phyloP scores from a whole-genome alignment of 2,329 filamentous ascomycete species.

The Microsporum audouinii region DNA sequence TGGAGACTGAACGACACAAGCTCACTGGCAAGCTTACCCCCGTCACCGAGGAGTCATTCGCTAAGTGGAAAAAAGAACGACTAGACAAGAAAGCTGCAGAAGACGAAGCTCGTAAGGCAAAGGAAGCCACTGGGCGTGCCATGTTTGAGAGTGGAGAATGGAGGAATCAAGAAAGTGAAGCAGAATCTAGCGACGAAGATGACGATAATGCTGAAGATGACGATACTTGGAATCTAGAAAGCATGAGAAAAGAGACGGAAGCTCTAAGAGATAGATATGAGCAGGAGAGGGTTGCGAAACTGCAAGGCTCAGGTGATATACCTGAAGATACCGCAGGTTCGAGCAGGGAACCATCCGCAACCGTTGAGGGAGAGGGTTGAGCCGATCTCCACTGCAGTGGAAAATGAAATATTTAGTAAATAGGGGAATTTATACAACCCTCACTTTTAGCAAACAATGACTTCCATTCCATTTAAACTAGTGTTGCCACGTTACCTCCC shows the following conservation, averaged over 20 bases:
- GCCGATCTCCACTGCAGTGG: not conserved
- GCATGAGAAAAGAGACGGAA: slow-evolving; percentile 75
- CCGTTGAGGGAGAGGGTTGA: not conserved
- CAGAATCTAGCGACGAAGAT: slow-evolving; percentile 50
- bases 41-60: slow-evolving; percentile 83
- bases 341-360: not conserved
- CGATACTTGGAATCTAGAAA: slow-evolving; percentile 54
- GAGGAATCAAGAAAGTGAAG: slow-evolving; percentile 54
- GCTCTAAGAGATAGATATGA: slow-evolving; percentile 62
- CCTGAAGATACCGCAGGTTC: not conserved
- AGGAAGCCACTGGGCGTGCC: slow-evolving; percentile 88
- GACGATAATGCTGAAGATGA: slow-evolving; percentile 45
- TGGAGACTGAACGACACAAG: slow-evolving; percentile 93
- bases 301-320: slow-evolving; percentile 18
- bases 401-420: not conserved
- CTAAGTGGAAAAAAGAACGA: slow-evolving; percentile 93
- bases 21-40: slow-evolving; percentile 83
- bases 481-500: too few relatives aligned
- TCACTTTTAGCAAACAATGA: not conserved
- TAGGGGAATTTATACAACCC: not conserved
- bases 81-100: slow-evolving; percentile 93
- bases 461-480: not conserved
- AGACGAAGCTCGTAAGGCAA: slow-evolving; percentile 76
- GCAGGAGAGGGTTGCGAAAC: slow-evolving; percentile 50
- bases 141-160: slow-evolving; percentile 97